Conservation (phyloP, 2,329 filamentous ascomycete species). For the Colletotrichum phormii region DNA sequence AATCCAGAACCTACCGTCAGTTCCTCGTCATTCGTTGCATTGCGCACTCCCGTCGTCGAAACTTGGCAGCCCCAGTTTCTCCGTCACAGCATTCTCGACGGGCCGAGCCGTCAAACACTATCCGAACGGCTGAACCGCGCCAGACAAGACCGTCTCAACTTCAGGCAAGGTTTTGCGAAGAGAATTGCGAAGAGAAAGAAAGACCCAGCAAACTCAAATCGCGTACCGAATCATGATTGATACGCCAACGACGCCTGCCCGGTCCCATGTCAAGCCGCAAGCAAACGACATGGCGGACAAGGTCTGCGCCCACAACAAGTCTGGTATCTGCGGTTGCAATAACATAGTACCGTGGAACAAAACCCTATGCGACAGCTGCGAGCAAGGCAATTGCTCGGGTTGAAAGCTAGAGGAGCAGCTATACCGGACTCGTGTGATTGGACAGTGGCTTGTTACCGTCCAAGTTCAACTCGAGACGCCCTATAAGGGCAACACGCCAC, state of each 20-base stretch:
- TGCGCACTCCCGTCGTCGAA: conserved; percentile 14
- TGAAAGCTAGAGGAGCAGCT: background rate
- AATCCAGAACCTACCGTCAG: background rate
- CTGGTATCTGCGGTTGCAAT: conserved; percentile 34
- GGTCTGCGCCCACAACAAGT: conserved; percentile 37
- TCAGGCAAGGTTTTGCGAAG: background rate
- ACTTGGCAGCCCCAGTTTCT: conserved; percentile 33
- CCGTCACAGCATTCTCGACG: conserved; percentile 28
- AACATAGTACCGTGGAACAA: conserved; percentile 36
- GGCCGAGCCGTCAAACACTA: conserved; percentile 35
- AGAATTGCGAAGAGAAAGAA: background rate
- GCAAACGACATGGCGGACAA: conserved; percentile 37
- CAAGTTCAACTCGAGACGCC: background rate
- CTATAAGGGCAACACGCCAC: background rate
- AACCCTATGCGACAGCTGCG: conserved; percentile 36
- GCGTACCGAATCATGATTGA: conserved; percentile 15
- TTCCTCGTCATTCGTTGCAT: background rate
- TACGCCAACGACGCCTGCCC: background rate
- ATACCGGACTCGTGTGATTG: background rate
- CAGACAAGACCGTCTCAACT: conserved; percentile 10
- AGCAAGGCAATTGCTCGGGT: conserved; percentile 26
- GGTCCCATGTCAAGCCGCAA: conserved; percentile 10
- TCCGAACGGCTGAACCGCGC: conserved; percentile 20
- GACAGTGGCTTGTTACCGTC: background rate
- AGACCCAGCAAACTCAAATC: conserved; percentile 17